Evolutionary conservation across 768 basidiomycete genomes (phyloP).

Genomic region (Leccinum obscurum): DNA sequence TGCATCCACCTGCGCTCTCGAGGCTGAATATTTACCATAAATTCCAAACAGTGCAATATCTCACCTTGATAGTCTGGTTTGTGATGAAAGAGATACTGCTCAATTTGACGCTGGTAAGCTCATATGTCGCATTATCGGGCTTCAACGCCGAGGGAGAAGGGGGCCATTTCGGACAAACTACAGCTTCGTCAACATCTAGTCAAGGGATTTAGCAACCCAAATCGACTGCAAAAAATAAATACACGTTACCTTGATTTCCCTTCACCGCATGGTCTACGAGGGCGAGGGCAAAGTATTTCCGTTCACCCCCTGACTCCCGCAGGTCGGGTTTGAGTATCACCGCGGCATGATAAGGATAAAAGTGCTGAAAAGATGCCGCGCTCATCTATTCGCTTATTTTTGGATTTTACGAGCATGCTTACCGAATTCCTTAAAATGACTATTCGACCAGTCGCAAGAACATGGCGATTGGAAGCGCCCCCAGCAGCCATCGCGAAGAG

Average conservation of each 20-base stretch:
- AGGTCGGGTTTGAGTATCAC: constrained; percentile 69
- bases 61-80: constrained; percentile 77
- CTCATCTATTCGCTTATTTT: constrained; percentile 3
- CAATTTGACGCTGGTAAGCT: constrained; percentile 62
- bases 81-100: constrained; percentile 79
- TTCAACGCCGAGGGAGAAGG: constrained; percentile 48
- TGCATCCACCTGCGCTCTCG: constrained; percentile 59
- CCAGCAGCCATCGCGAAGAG: constrained; percentile 60
- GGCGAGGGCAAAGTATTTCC: constrained; percentile 67
- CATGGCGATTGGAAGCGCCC: constrained; percentile 66
- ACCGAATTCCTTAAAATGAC: constrained; percentile 84
- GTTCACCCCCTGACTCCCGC: constrained; percentile 48
- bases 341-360: constrained; percentile 64
- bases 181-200: constrained; percentile 57
- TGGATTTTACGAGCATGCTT: constrained; percentile 27
- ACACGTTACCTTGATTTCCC: constrained; percentile 49
- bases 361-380: constrained; percentile 56
- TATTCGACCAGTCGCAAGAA: constrained; percentile 72
- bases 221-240: background rate
- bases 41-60: constrained; percentile 37
- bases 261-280: constrained; percentile 67
- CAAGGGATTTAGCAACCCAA: background rate
- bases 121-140: constrained; percentile 59
- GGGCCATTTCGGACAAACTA: constrained; percentile 79
- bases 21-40: background rate